phyloP scores from a whole-genome alignment of 257 asterid genomes.

The Galeopsis tetrahit region DNA sequence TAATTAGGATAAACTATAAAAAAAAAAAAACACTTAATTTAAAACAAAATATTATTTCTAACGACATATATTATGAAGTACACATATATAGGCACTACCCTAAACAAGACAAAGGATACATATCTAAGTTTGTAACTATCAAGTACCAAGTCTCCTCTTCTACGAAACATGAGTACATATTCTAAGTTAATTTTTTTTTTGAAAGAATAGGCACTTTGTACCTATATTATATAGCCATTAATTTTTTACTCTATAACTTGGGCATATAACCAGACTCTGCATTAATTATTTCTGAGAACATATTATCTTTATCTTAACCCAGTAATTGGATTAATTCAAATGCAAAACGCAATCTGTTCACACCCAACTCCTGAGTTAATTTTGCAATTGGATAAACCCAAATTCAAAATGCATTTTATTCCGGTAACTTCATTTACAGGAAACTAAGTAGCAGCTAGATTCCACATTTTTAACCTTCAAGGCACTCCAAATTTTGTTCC shows the following conservation, averaged over 20 bases:
- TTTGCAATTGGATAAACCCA: neutral
- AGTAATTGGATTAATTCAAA: neutral
- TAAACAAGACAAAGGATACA: no score
- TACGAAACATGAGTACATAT: no score
- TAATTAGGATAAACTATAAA: no score
- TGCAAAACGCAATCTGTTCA: neutral
- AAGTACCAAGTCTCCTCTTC: no score
- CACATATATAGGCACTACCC: no score
- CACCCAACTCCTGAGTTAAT: neutral
- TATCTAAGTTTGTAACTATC: no score
- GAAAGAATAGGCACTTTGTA: neutral
- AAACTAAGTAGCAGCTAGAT: neutral
- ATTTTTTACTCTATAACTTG: neutral
- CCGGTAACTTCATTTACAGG: neutral
- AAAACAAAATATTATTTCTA: no score
- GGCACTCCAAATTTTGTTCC: neutral
- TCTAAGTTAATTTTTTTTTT: no score
- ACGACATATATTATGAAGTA: no score
- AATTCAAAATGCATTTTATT: neutral
- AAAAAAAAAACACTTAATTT: no score
- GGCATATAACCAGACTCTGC: neutral
- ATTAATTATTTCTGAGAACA: neutral
- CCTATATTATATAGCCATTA: neutral
- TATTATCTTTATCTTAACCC: neutral
- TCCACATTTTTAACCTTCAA: neutral